phyloP scores from a whole-genome alignment of 371 early-diverging fungal species.

The Mucor racemosus region DNA sequence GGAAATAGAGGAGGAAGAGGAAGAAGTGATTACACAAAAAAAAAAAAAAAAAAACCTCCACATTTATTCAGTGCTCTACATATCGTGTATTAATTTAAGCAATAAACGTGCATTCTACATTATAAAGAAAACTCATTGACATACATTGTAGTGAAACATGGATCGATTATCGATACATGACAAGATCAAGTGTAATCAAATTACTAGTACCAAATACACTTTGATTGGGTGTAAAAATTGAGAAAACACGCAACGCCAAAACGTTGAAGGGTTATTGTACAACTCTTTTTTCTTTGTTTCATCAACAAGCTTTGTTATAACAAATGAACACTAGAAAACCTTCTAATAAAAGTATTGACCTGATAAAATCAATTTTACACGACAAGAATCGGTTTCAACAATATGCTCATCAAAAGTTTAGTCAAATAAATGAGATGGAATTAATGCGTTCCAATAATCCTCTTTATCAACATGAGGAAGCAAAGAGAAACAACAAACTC shows the following conservation, averaged over 20 bases:
- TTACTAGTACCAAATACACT: too few species aligned
- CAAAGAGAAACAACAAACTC: slow-evolving; percentile 10
- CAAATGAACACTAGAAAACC: not conserved
- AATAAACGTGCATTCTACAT: not conserved
- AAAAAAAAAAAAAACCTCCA: too few species aligned
- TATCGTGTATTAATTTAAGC: not conserved
- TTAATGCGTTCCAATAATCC: not conserved
- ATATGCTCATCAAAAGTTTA: slow-evolving; percentile 14
- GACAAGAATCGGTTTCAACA: slow-evolving; percentile 5
- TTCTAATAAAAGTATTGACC: not conserved
- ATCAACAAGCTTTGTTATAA: not conserved
- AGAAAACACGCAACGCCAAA: too few species aligned
- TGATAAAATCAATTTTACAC: not conserved
- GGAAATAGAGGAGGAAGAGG: not conserved
- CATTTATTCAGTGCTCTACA: not conserved
- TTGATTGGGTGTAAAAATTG: not conserved
- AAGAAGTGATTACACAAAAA: not conserved
- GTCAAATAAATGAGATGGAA: slow-evolving; percentile 9
- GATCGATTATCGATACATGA: not conserved
- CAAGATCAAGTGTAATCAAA: too few species aligned
- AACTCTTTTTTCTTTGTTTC: not conserved
- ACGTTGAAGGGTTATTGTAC: too few species aligned
- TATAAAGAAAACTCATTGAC: not conserved
- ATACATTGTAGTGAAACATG: not conserved
- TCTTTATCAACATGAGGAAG: slow-evolving; percentile 13